Conservation (phyloP, 2,329 filamentous ascomycete species). For the Talaromyces sp. region DNA sequence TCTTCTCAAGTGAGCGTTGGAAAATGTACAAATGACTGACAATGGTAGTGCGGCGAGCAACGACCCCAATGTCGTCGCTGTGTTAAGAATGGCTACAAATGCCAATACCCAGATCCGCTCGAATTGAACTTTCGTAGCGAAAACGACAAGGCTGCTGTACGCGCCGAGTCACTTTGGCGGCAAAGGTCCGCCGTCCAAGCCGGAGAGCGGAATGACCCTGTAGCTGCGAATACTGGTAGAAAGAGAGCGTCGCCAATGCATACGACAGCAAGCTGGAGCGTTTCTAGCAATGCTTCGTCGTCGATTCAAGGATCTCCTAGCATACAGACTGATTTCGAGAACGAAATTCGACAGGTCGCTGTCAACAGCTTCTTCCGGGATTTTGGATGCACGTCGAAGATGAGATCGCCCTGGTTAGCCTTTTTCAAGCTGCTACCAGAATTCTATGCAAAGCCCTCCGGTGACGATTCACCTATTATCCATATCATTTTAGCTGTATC, state of each 20-base stretch:
- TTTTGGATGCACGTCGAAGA: not conserved
- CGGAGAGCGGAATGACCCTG: not conserved
- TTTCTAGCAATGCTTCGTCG: not conserved
- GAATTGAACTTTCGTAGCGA: slow-evolving; percentile 12
- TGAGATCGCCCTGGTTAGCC: not conserved
- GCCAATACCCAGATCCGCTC: slow-evolving; percentile 7
- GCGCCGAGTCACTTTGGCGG: not conserved
- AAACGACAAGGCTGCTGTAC: not conserved
- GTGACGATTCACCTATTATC: not conserved
- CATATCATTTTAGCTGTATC: slow-evolving; percentile 5
- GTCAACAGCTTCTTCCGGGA: not conserved
- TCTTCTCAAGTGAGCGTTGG: not conserved
- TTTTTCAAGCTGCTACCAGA: slow-evolving; percentile 1
- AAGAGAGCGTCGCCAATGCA: not conserved
- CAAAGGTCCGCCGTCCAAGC: not conserved
- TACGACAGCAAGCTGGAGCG: not conserved
- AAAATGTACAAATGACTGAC: not conserved
- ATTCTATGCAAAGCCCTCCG: not conserved
- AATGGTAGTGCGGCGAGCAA: slow-evolving; percentile 1
- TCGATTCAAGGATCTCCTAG: not conserved
- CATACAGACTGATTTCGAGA: not conserved
- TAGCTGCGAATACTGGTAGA: not conserved
- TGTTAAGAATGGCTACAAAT: not conserved
- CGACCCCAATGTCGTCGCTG: not conserved
- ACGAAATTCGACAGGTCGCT: not conserved